Evolutionary conservation across 148 eudicot genomes (phyloP).

Genomic region (Rhododendron griersonianum): DNA sequence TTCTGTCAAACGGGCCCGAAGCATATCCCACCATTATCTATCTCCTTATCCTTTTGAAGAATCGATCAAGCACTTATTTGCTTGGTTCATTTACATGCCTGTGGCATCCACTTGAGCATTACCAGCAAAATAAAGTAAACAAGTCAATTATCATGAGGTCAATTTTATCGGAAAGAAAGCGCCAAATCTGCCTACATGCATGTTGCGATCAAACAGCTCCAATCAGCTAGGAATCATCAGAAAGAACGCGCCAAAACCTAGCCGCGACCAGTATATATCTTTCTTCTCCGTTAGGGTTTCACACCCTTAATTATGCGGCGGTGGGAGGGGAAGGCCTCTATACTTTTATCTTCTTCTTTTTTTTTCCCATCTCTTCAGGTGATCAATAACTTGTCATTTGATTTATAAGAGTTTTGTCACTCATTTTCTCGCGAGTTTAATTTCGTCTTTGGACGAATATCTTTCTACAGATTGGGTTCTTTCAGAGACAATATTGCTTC

Average conservation of each 20-base stretch:
- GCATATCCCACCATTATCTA: conserved; percentile 10
- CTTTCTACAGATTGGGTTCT: too few species aligned
- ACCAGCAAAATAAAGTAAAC: not conserved
- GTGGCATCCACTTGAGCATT: not conserved
- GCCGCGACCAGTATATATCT: too few species aligned
- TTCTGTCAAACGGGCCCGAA: not conserved
- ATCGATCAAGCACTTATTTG: not conserved
- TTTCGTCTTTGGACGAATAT: too few species aligned
- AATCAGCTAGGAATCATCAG: not conserved
- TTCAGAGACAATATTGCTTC: too few species aligned
- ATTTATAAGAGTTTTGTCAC: too few species aligned
- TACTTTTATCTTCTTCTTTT: too few species aligned
- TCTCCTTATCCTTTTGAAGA: conserved; percentile 11
- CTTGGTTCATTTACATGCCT: not conserved
- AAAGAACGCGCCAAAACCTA: not conserved
- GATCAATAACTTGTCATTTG: too few species aligned
- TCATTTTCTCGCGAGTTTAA: too few species aligned
- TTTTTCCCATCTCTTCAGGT: too few species aligned
- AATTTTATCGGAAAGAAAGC: not conserved
- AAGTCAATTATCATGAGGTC: not conserved
- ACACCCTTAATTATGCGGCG: too few species aligned
- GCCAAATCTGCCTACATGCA: not conserved
- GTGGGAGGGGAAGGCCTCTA: too few species aligned
- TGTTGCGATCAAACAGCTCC: not conserved
- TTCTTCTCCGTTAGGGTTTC: too few species aligned